Evolutionary conservation across 1,284 basidiomycete species (phyloP).

Genomic region (Rhodotorula sp.): DNA sequence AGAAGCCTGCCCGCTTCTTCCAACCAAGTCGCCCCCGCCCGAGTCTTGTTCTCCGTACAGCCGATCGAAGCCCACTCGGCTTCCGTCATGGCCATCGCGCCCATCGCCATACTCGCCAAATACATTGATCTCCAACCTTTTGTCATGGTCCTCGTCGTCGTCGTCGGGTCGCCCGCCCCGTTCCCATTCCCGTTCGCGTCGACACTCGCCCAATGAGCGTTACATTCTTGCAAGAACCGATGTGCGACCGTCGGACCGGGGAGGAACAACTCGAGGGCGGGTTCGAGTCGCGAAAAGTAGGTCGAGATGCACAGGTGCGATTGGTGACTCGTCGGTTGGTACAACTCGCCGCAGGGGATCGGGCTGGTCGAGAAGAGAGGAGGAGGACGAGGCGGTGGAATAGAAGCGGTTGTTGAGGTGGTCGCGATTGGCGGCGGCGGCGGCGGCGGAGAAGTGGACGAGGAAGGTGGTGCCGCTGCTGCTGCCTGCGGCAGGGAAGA

Average conservation of each 20-base stretch:
- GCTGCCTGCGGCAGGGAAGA: neutral
- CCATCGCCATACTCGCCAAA: neutral
- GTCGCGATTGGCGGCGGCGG: too few relatives aligned
- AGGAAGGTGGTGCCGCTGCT: too few relatives aligned
- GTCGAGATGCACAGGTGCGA: constrained; percentile 1
- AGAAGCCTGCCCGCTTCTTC: constrained; percentile 5
- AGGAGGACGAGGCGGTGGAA: too few relatives aligned
- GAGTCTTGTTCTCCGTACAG: neutral
- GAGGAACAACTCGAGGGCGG: constrained; percentile 10
- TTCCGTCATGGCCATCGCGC: neutral
- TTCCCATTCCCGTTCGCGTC: too few relatives aligned
- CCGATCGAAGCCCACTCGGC: neutral
- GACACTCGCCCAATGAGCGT: neutral
- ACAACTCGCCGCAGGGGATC: neutral
- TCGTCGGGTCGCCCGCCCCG: too few relatives aligned
- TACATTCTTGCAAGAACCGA: neutral
- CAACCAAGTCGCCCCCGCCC: constrained; percentile 4
- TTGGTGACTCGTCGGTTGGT: neutral
- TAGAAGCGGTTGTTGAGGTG: neutral
- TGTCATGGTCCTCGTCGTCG: too few relatives aligned
- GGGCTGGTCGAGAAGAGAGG: neutral
- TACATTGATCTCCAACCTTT: constrained; percentile 1
- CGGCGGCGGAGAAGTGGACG: too few relatives aligned
- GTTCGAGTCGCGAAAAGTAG: constrained; percentile 9
- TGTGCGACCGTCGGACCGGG: neutral